phyloP scores from a whole-genome alignment of 768 basidiomycete genomes.

The Coprinellus micaceus region DNA sequence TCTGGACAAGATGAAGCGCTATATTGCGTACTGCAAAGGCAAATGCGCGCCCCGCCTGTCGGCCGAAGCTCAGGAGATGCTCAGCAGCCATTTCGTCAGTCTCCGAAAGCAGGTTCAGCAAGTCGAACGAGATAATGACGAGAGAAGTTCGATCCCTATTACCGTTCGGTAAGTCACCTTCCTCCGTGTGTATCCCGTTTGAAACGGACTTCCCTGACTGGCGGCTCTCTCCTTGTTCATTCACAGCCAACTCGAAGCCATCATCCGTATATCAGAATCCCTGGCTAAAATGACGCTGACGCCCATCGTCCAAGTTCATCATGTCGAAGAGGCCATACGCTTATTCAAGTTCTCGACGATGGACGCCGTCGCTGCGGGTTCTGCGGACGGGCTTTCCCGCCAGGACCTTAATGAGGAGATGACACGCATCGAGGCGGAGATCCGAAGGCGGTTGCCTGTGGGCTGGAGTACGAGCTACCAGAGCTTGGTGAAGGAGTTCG shows the following conservation, averaged over 20 bases:
- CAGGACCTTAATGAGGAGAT: slow-evolving; percentile 94
- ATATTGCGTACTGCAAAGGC: slow-evolving; percentile 95
- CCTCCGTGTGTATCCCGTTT: neutral
- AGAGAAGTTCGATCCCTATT: slow-evolving; percentile 96
- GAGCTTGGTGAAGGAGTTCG: slow-evolving; percentile 89
- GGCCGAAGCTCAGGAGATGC: slow-evolving; percentile 90
- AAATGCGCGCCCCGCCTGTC: slow-evolving; percentile 97
- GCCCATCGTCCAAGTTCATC: slow-evolving; percentile 81
- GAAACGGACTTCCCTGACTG: neutral
- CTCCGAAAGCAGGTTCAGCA: slow-evolving; percentile 92
- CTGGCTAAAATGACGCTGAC: slow-evolving; percentile 92
- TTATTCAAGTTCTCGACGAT: slow-evolving; percentile 98
- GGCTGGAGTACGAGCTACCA: slow-evolving; percentile 98
- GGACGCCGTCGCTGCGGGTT: slow-evolving; percentile 96
- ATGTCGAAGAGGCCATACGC: slow-evolving; percentile 97
- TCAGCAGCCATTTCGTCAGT: slow-evolving; percentile 92
- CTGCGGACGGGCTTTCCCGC: slow-evolving; percentile 87
- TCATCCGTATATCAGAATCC: slow-evolving; percentile 97
- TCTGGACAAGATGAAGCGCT: slow-evolving; percentile 97
- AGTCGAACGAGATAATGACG: slow-evolving; percentile 95
- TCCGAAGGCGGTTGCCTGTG: slow-evolving; percentile 78
- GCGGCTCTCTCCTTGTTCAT: slow-evolving; percentile 4
- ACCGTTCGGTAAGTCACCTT: slow-evolving; percentile 75
- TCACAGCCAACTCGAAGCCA: slow-evolving; percentile 87
- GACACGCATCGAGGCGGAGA: slow-evolving; percentile 81